Base-by-base conservation (phyloP, 139 green algal species). In the Volvox reticuliferus region DNA sequence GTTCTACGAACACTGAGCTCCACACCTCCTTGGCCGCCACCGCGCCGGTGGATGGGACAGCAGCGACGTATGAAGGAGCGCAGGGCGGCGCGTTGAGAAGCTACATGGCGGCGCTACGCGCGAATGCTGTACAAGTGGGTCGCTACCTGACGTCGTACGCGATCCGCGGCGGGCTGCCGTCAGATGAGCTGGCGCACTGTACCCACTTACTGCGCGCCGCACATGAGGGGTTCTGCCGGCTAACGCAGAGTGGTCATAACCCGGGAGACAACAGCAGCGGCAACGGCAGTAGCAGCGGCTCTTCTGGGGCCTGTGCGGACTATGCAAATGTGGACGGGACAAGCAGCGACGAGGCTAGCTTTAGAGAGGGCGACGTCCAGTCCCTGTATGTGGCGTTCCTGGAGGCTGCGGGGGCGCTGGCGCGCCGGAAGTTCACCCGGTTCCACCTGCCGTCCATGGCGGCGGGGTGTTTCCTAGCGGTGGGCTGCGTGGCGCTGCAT, bases 121-220 rank as follows among this genome's bases (percentile, higher is more conserved):
- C 68, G 33, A 94, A 95, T 63, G 89, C 91, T 1, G 84, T 79
- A 13, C 76, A 71, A 94, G 96, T 98, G 50, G 88, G 95, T 37
- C 55, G 84, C 0, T 99, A 99, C 91, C 93, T 98, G 1, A 91
- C 91, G 37, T 68, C 92, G 16, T 99, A 99, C 87, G 93, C 96
- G 20, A 82, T 71, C 12, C 33, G 89, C 1, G 82, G 89, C 12
- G 69, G 83, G 37, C 94, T 98, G 81, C 93, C 95, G 12, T 24
- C 36, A 1, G 37, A 19, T 1, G 80, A 92, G 19, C 87, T 97
- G 80, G 50, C 77, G 0, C 22, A 20, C 5, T 82, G 92, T 35
- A 91, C 93, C 24, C 17, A 28, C 24, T 85, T 95, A 76, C 94
- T 92, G 63, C 36, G 33, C n/a, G 24, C 35, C 62, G 76, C 91